These are phyloP conservation scores for Eragrostis nindensis DNA, from an alignment of 176 grass and related monocot species.

Conservation along the genomic window DNA sequence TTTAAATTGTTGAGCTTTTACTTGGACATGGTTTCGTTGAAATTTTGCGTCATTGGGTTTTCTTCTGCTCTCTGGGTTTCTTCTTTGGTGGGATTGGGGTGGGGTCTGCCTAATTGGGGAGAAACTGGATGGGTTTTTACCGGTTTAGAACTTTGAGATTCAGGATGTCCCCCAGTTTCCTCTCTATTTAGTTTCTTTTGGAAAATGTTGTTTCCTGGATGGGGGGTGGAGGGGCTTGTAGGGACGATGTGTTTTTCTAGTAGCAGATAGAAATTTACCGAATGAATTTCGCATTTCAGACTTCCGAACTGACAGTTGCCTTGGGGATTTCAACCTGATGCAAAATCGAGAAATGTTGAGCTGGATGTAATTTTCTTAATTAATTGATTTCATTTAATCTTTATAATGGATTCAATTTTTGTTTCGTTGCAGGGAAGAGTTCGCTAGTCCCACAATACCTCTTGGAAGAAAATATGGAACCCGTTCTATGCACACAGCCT, in stretches of 20 bases:
- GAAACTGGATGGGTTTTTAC: background rate
- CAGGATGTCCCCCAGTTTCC: background rate
- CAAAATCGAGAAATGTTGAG: slow-evolving; percentile 4
- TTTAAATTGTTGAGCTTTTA: background rate
- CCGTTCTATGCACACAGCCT: slow-evolving; percentile 90
- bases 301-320: background rate
- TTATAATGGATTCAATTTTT: slow-evolving; percentile 10
- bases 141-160: background rate
- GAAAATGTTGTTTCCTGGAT: background rate
- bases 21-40: background rate
- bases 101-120: slow-evolving; percentile 16
- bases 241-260: no score
- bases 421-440: slow-evolving; percentile 70
- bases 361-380: slow-evolving; percentile 19
- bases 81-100: background rate
- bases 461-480: slow-evolving; percentile 80
- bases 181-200: background rate
- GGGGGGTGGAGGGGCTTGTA: background rate
- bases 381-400: background rate
- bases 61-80: background rate
- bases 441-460: slow-evolving; percentile 84
- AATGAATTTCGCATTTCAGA: background rate
- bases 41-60: background rate
- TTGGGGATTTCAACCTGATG: slow-evolving; percentile 8
- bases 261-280: no score